These are phyloP conservation scores for Phycomyces blakesleeanus DNA, from an alignment of 192 early-diverging fungal genomes.

Conservation along the genomic window DNA sequence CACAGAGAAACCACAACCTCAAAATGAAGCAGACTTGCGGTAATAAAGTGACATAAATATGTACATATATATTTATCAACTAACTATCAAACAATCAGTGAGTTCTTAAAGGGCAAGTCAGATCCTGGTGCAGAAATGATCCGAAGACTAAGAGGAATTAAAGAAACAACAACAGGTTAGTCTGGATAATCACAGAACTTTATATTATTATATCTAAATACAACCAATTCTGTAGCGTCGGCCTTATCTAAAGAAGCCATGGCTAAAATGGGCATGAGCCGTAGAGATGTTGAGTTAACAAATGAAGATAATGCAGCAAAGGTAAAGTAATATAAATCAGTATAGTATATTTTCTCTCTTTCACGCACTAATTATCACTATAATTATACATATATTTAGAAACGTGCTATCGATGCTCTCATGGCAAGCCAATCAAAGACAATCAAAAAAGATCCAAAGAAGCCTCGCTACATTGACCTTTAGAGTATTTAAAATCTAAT, in stretches of 20 bases:
- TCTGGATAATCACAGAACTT: not conserved
- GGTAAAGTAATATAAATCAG: conserved; percentile 6
- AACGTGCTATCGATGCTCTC: conserved; percentile 17
- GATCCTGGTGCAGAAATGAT: conserved; percentile 31
- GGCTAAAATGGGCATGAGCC: conserved; percentile 14
- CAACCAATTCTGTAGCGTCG: not conserved
- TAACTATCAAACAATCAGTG: too few species aligned
- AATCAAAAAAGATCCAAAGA: conserved; percentile 13
- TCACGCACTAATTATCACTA: too few species aligned
- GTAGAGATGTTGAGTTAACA: not conserved
- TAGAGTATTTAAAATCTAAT: too few species aligned
- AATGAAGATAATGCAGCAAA: conserved; percentile 16
- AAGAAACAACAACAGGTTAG: conserved; percentile 17
- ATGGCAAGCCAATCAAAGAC: conserved; percentile 1
- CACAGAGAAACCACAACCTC: not conserved
- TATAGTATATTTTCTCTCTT: too few species aligned
- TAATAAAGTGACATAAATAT: too few species aligned
- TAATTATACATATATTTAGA: too few species aligned
- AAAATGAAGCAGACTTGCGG: not conserved
- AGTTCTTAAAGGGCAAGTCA: conserved; percentile 24
- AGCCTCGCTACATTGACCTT: conserved; percentile 14
- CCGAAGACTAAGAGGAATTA: conserved; percentile 21
- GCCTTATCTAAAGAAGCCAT: conserved; percentile 23
- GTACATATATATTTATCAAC: too few species aligned
- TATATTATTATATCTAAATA: not conserved